Base-by-base conservation (phyloP, 495 filamentous ascomycete genomes). In the Penicillium atrosanguineum region DNA sequence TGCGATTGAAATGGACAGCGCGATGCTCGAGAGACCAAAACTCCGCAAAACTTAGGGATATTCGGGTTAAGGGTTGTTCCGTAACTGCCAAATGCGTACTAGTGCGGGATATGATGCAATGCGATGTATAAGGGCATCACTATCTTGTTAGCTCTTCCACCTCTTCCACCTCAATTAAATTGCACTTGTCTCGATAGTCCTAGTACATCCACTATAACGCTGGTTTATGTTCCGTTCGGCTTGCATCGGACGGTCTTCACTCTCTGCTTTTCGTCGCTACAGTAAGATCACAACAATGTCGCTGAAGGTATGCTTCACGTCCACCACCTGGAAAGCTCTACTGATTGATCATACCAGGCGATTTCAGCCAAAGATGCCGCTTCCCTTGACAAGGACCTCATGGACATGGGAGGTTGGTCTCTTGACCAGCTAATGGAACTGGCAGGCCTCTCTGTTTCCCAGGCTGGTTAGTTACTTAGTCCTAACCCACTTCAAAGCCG, bases 381-480 rank as follows among this genome's bases (percentile, higher is more conserved):
- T 0, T 87, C 88, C 31, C 83, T 98, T 4, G 94, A 98, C 69
- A 84, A 87, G 68, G 94, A 98, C 60, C 84, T 98, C 39, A 97
- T 97, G 94, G 88, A 84, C 68, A 78, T 83, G 18, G 92, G 95
- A 4, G 94, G 87, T 19, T 98, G 92, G 75, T 95, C 91, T 3
- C 79, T 98, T 38, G 94, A 97, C 69, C 94, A 98, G 68, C 76
- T 98, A 47, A 98, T 98, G 94, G 94, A 98, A 65, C 75, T 98
- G 3, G 94, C 94, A 28, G 94, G 94, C 0, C 77, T 97, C 1
- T 91, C 92, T 2, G 94, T 98, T 3, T 91, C 93, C 6, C 91
- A 98, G 80, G 92, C 87, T 43, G 86, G 92, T 93, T 46, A 57
- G 61, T 34, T 39, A 25, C 41, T 41, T 21, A 50, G 42, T 14